A percentile compares a stretch with the other conserved stretches of the same genome.
Conservation (phyloP, 179 eudicot species). For the Spinacia oleracea region DNA sequence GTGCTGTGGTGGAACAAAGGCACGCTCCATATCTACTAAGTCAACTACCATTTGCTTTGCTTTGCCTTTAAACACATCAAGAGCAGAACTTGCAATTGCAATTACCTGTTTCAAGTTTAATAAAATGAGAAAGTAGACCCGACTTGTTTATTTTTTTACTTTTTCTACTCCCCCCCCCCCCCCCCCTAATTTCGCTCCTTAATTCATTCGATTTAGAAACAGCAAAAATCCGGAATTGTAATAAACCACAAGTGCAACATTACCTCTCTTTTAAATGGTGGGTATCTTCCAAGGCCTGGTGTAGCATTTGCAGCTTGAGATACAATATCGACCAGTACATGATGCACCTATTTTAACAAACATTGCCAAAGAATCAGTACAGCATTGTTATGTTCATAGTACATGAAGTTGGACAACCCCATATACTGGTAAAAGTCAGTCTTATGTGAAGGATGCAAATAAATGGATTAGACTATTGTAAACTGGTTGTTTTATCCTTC, state of each 20-base stretch:
- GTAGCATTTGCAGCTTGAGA: slow-evolving; percentile 98
- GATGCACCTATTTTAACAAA: slow-evolving; percentile 68
- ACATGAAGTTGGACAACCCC: not conserved
- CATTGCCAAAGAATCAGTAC: slow-evolving; percentile 17
- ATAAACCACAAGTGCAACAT: slow-evolving; percentile 10
- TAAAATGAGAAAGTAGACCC: not conserved
- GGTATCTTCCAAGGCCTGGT: slow-evolving; percentile 99
- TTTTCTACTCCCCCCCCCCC: not conserved
- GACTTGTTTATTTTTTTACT: not conserved
- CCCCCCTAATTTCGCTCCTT: not conserved
- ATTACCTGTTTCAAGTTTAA: slow-evolving; percentile 60
- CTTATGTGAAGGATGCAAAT: not conserved
- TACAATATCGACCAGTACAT: slow-evolving; percentile 90
- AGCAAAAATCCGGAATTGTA: slow-evolving; percentile 1
- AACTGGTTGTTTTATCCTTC: too few species aligned
- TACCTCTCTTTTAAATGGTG: slow-evolving; percentile 98
- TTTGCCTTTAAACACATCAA: slow-evolving; percentile 88
- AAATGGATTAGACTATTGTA: not conserved
- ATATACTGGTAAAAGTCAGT: not conserved
- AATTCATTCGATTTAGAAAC: not conserved
- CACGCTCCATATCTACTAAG: slow-evolving; percentile 99
- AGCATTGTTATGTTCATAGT: not conserved
- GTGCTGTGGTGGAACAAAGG: slow-evolving; percentile 99
- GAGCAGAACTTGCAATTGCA: slow-evolving; percentile 81
- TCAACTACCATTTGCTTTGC: slow-evolving; percentile 98